Evolutionary conservation across 108 stramenopile genomes (phyloP).

Genomic region (Parietichytrium sp.): DNA sequence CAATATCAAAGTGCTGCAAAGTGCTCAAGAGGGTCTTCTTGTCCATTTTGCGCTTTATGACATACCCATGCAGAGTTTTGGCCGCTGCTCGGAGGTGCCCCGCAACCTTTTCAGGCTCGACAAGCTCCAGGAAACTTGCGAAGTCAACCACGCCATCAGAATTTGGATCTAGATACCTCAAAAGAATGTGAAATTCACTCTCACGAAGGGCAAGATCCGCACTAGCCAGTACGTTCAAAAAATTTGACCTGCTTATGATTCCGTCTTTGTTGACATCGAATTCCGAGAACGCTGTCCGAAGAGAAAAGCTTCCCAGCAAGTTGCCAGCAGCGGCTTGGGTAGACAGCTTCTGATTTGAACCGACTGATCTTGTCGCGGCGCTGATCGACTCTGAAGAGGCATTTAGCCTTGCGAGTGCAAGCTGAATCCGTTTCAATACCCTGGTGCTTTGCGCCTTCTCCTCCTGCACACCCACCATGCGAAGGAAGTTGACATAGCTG

Average conservation of each 20-base stretch:
- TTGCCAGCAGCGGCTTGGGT: neutral
- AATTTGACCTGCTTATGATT: neutral
- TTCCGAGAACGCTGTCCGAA: neutral
- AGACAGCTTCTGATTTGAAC: too few relatives aligned
- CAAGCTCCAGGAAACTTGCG: neutral
- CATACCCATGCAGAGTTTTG: neutral
- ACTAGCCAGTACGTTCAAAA: neutral
- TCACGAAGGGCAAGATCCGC: neutral
- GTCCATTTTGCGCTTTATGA: neutral
- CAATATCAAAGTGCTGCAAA: slow-evolving; percentile 33
- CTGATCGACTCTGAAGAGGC: neutral
- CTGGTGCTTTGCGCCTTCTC: neutral
- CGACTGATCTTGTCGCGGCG: too few relatives aligned
- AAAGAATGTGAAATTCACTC: neutral
- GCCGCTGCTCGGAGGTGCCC: neutral
- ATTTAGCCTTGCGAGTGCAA: neutral
- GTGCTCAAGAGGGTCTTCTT: neutral
- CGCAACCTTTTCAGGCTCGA: neutral
- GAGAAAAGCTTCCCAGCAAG: neutral
- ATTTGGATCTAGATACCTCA: neutral
- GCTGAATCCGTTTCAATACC: neutral
- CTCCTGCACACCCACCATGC: slow-evolving; percentile 13
- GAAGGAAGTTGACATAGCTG: neutral
- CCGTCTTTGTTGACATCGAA: neutral
- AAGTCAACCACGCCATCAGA: neutral